These are phyloP conservation scores for Boeremia lycopersici DNA, from an alignment of 2,329 filamentous ascomycete species.

Conservation along the genomic window DNA sequence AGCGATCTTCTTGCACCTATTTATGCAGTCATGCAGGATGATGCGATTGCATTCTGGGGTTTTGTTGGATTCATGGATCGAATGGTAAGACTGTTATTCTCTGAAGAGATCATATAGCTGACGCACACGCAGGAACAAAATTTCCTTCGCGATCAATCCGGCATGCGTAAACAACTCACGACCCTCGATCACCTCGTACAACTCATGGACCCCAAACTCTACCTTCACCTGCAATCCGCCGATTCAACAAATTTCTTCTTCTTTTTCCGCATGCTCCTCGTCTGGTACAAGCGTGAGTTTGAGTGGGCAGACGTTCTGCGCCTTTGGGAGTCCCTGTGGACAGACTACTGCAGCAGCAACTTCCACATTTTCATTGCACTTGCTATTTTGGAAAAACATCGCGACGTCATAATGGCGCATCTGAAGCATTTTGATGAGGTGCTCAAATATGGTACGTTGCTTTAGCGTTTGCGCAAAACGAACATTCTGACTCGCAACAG, in stretches of 20 bases:
- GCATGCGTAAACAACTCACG: constrained; percentile 90
- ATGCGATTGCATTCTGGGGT: constrained; percentile 94
- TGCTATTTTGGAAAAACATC: constrained; percentile 92
- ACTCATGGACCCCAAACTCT: constrained; percentile 94
- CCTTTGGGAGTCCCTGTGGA: constrained; percentile 94
- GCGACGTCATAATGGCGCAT: constrained; percentile 96
- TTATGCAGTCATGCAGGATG: constrained; percentile 96
- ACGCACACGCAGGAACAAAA: constrained; percentile 71
- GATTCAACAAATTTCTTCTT: constrained; percentile 99
- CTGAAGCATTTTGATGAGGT: constrained; percentile 95
- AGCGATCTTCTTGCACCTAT: constrained; percentile 94
- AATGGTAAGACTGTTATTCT: constrained; percentile 62
- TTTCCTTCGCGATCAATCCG: constrained; percentile 92
- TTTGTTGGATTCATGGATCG: constrained; percentile 96
- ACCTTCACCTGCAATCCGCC: constrained; percentile 83
- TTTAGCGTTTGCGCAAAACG: not conserved
- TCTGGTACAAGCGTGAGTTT: constrained; percentile 99
- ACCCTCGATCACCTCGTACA: constrained; percentile 94
- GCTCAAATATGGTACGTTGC: constrained; percentile 81
- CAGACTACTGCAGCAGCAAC: constrained; percentile 83
- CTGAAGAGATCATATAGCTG: not conserved
- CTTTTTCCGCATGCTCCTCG: constrained; percentile 98
- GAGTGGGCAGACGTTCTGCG: constrained; percentile 84
- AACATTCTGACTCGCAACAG: constrained; percentile 52
- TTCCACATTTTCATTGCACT: constrained; percentile 95